phyloP scores from a whole-genome alignment of 768 basidiomycete species.

The Podaxis pistillaris region DNA sequence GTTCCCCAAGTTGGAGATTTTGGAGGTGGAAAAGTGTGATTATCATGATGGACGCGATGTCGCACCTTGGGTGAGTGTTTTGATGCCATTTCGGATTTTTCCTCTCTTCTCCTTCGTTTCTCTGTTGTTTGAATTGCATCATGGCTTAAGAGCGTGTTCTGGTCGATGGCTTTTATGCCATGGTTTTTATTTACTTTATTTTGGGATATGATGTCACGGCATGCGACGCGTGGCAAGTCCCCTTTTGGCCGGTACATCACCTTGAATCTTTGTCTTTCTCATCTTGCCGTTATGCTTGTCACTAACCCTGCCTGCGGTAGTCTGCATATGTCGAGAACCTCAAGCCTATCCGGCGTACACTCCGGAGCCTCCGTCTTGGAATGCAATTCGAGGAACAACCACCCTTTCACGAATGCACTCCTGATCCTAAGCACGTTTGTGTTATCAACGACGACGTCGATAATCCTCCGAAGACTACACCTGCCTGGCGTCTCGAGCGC shows the following conservation, averaged over 20 bases:
- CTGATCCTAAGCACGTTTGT: not conserved
- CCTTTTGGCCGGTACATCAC: not conserved
- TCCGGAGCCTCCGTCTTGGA: slow-evolving; percentile 6
- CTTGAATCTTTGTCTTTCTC: not conserved
- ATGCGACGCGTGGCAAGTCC: not conserved
- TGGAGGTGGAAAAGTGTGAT: slow-evolving; percentile 43
- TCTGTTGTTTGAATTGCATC: not conserved
- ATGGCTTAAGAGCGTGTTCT: slow-evolving; percentile 29
- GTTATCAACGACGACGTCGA: slow-evolving; percentile 10
- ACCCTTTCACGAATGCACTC: not conserved
- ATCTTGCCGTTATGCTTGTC: not conserved
- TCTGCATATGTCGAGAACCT: slow-evolving; percentile 10
- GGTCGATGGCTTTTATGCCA: not conserved
- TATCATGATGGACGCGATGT: slow-evolving; percentile 39
- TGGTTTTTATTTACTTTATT: not conserved
- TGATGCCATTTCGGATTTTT: not conserved
- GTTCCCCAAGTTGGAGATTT: slow-evolving; percentile 35
- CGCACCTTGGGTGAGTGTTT: slow-evolving; percentile 35
- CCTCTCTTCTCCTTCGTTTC: not conserved
- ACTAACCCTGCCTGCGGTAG: slow-evolving; percentile 10
- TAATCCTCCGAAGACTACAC: not conserved
- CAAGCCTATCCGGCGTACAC: slow-evolving; percentile 11
- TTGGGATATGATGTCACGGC: not conserved
- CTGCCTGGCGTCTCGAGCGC: slow-evolving; percentile 26
- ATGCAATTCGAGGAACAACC: slow-evolving; percentile 12